Base-by-base conservation (phyloP, 1,139 yeast genomes). In the Geotrichum klebahnii region DNA sequence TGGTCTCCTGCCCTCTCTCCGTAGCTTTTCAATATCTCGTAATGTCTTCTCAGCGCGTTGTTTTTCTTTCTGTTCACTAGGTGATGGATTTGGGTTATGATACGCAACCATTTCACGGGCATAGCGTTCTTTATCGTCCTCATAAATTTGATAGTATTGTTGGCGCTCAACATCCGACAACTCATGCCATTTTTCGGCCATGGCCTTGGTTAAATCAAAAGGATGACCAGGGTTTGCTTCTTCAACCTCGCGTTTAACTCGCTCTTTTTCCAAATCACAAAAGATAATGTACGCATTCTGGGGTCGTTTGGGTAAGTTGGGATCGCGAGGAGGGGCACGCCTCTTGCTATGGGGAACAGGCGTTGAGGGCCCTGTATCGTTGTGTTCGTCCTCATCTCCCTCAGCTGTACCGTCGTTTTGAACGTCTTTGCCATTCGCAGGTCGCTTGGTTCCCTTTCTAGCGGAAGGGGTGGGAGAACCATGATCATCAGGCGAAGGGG, bases 181-280 rank as follows among this genome's bases (percentile, higher is more conserved):
- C 52, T 74, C 75, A 61, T 85, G 87, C 97, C 97, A 90, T 2
- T 82, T 82, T 58, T 87, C 96, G 1, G 95, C 83, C 73, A 90
- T 74, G 17, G 83, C 82, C 60, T 79, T 81, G 1, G 94, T 82
- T 51, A 87, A 73, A 62, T 86, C 96, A 33, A 71, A 70, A 20
- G 74, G 72, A 36, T 74, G 75, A 0, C 82, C 83, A 2, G 77
- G 75, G 50, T 68, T 66, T 31, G 67, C 62, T 23, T 64, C 64
- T 48, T 75, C 80, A 53, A 76, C 69, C 54, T 81, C 80, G 49
- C 74, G 75, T 57, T 79, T 80, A 44, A 87, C 77, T 49, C 78
- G 74, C 48, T 86, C 96, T 66, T 87, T 85, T 62, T 87, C 94
- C 70, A 79, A 71, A 55, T 89, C 97, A 69, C 97, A 89, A 64